phyloP scores from a whole-genome alignment of 306 rosid species.

The Trifolium dubium region DNA sequence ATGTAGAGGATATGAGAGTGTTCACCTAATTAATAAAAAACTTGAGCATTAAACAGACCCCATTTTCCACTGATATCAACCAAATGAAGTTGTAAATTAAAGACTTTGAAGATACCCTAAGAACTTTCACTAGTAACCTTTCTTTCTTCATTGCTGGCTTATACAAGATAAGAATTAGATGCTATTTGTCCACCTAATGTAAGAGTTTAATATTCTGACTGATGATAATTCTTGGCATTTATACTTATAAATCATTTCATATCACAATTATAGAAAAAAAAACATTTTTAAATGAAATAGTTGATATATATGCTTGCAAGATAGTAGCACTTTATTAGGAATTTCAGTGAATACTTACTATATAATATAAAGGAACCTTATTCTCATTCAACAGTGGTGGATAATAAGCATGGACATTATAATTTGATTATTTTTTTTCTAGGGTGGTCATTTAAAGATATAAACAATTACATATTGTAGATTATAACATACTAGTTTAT shows the following conservation, averaged over 20 bases:
- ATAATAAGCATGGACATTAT: constrained; percentile 20
- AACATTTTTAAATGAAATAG: neutral
- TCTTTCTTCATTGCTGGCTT: constrained; percentile 20
- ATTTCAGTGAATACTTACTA: neutral
- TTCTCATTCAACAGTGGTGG: constrained; percentile 43
- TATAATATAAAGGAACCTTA: constrained; percentile 20
- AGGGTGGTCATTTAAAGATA: constrained; percentile 46
- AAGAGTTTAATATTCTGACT: neutral
- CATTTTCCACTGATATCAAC: neutral
- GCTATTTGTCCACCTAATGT: constrained; percentile 23
- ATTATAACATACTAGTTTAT: neutral
- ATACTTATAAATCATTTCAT: neutral
- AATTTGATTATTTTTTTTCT: constrained; percentile 15
- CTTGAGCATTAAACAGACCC: neutral
- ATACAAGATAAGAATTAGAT: constrained; percentile 40
- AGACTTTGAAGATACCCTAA: constrained; percentile 14
- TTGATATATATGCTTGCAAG: constrained; percentile 18
- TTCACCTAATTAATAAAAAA: neutral
- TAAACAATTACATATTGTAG: constrained; percentile 27
- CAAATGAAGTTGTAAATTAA: constrained; percentile 9
- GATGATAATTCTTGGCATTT: constrained; percentile 17
- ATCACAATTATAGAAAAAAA: constrained; percentile 6
- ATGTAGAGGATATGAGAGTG: no score
- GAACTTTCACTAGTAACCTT: constrained; percentile 28
- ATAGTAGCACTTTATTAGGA: constrained; percentile 8